Base-by-base conservation (phyloP, 2,329 filamentous ascomycete genomes). In the Fusarium sulawesiense region DNA sequence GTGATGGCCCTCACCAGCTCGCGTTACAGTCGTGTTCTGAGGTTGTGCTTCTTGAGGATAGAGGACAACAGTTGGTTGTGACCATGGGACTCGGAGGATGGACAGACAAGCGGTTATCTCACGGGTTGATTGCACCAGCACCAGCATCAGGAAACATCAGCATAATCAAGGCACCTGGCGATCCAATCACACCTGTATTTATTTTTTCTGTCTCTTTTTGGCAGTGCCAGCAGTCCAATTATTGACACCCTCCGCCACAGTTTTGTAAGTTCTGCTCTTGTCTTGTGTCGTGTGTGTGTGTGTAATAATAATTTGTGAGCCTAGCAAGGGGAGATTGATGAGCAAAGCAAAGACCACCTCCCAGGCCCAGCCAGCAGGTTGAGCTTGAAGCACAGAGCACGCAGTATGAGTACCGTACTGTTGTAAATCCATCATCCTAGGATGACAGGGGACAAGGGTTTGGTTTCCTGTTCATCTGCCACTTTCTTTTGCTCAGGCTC, bases 241-340 rank as follows among this genome's bases (percentile, higher is more conserved):
- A 25, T 45, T 40, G 58, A 55, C 42, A 63, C 56, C 66, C 72
- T 73, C 74, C 76, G 75, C 73, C 76, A 76, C 71, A 73, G 70
- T 68, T 70, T 70, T 68, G 45, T 57, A 57, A 60, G 34, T 66
- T 44, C 45, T 48, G 32, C 27, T 46, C 47, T 30, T 34, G 34
- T 34, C 13, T 37, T 46, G 25, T 44, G 48, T 44, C 20, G 61
- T 54, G 65, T 60, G 70, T 53, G 21, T 23, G 63, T 51, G 49
- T 51, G 48, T 40, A 51, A 51, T 40, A 51, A 51, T 51, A 51
- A 41, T 56, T 54, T 60, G 57, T 74, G 64, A 66, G 70, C 65
- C 69, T 40, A 63, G 66, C 67, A 68, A 71, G 74, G 68, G 67
- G 69, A 64, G 54, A 71, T 67, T 72, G 62, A 73, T 66, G 70